Base-by-base conservation (phyloP, 1,139 yeast genomes). In the Debaryomycetaceae sp. region DNA sequence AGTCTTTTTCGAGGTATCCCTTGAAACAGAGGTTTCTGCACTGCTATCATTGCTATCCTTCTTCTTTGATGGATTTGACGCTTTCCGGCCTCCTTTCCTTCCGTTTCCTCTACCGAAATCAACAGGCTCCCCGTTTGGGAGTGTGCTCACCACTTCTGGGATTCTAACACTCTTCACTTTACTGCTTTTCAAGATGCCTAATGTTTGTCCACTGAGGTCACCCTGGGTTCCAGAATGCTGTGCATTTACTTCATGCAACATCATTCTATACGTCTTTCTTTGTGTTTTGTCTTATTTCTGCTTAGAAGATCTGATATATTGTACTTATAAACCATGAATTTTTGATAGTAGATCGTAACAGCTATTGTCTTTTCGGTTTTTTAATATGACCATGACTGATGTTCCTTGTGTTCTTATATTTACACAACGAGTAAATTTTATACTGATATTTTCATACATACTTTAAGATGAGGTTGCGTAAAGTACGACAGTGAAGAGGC, bases 51-150 rank as follows among this genome's bases (percentile, higher is more conserved):
- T 34, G 23, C 37, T 34, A 8, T 8, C 22, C 17, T 34, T 13
- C 37, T 34, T 13, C n/a, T 24, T 37, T 20, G 41, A 11, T 8
- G 23, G 36, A 36, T 34, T 36, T 34, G 31, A 27, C 4, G 31
- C 8, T 27, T 27, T 27, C 11, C 31, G 31, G 31, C 41, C 42
- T 14, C 51, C 43, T 11, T 27, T 27, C 38, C 41, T 48, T 34
- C 45, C 40, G 14, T 30, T 37, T 6, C 55, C 52, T 45, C 59
- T 57, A 14, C 78, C 78, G 57, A 73, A 72, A 49, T 72, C 68
- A 23, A 70, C 77, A 34, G 64, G 61, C 14, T 62, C 61, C 3
- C 80, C 80, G 52, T 66, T 72, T 7, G 80, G 80, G 41, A 74
- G 61, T 38, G 54, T 54, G 45, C 68, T 54, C 31, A 59, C 60